Base-by-base conservation (phyloP, 2,329 filamentous ascomycete genomes). In the Exserohilum rostratum region DNA sequence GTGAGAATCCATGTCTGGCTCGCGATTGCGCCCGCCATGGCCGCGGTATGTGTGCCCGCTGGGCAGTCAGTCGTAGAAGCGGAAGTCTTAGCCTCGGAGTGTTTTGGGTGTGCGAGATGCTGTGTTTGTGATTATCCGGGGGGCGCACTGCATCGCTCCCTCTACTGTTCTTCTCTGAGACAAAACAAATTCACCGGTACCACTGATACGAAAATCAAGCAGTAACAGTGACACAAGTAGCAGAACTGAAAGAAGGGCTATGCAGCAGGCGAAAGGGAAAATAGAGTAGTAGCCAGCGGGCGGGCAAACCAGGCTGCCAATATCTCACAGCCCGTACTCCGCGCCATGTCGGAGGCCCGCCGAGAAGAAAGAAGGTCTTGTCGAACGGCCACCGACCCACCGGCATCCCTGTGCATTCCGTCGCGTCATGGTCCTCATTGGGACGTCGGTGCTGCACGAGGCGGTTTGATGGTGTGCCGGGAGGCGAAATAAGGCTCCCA, bases 1-100 rank as follows among this genome's bases (percentile, higher is more conserved):
- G 78, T 81, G 61, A 87, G 76, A 22, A 82, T 82, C 80, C 80
- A 82, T 66, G 81, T 80, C 72, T 86, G 84, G 37, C 77, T 73
- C 20, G 77, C 57, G 60, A 83, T 77, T 44, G 62, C 64, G 53
- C 65, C 62, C 27, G 61, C 67, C 65, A 70, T 71, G 37, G 34
- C 60, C 39, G 54, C 43, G 12, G 33, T n/a, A 25, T 48, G 39
- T 49, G 53, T 61, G 53, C 61, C 35, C 52, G n/a, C 42, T 40
- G 64, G 53, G 50, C 11, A 33, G 3, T 33, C 30, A n/a, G 15
- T 31, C 13, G 27, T 17, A 7, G n/a, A 37, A 25, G 37, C 44
- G 30, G 35, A 10, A 33, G 18, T 17, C 39, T 5, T 22, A 10
- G 25, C 9, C 10, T n/a, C 22, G 10, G 29, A n/a, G 7, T 37